Percentiles rank a stretch among this genome's conserved stretches.
These are phyloP conservation scores for Rhizoclosmatium globosum DNA, from an alignment of 192 early-diverging fungal genomes.

Conservation along the genomic window DNA sequence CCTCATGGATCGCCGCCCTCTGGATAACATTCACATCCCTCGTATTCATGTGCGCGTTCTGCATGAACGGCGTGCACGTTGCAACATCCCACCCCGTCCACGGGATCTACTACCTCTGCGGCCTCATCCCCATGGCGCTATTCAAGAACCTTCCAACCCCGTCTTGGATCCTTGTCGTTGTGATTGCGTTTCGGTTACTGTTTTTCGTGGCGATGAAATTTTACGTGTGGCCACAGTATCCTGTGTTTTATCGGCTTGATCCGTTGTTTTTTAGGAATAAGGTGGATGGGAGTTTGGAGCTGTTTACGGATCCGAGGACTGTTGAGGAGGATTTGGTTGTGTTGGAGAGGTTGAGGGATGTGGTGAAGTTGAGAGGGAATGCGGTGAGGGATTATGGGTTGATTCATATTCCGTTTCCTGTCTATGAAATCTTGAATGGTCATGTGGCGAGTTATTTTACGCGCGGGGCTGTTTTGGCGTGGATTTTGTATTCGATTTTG, in stretches of 20 bases:
- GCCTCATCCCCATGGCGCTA: not conserved
- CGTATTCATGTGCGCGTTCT: constrained; percentile 12
- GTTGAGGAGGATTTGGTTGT: not conserved
- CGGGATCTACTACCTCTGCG: not conserved
- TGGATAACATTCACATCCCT: not conserved
- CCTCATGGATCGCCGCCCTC: not conserved
- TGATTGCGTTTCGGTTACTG: not conserved
- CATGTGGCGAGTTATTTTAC: not conserved
- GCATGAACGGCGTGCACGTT: not conserved
- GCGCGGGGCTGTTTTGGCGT: not conserved
- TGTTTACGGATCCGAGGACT: not conserved
- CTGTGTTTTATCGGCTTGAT: not conserved
- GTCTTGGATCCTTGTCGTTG: not conserved
- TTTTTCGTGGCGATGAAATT: not conserved
- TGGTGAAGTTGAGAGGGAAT: not conserved
- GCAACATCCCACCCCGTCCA: not conserved
- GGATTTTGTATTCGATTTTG: not conserved
- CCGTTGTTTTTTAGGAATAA: not conserved
- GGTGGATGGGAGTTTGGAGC: not conserved
- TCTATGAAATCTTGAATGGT: not conserved
- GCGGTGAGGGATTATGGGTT: not conserved
- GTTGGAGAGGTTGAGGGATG: not conserved
- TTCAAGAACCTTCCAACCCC: not conserved
- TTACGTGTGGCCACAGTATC: not conserved
- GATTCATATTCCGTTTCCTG: not conserved